These are phyloP conservation scores for Cyberlindnera subsufficiens DNA, from an alignment of 805 yeast species.

Conservation along the genomic window DNA sequence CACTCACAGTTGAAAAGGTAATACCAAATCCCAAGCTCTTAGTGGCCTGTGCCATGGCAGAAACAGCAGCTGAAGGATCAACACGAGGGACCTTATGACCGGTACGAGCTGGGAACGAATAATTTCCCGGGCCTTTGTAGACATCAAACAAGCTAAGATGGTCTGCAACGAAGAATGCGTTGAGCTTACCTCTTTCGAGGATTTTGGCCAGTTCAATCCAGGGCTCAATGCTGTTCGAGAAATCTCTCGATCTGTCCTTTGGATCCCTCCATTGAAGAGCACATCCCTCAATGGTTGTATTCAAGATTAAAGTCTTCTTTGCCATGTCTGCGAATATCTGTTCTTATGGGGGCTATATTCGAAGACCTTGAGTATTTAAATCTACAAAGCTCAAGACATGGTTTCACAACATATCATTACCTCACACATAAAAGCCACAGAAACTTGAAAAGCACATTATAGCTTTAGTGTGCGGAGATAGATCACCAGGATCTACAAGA, in stretches of 20 bases:
- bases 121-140: slow-evolving; percentile 27
- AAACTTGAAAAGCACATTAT: too few relatives aligned
- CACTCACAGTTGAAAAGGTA: slow-evolving; percentile 34
- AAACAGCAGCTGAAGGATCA: slow-evolving; percentile 32
- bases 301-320: slow-evolving; percentile 25
- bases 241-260: slow-evolving; percentile 24
- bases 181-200: slow-evolving; percentile 31
- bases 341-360: too few relatives aligned
- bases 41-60: slow-evolving; percentile 35
- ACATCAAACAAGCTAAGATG: slow-evolving; percentile 33
- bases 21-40: slow-evolving; percentile 30
- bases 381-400: too few relatives aligned
- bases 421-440: too few relatives aligned
- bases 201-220: slow-evolving; percentile 32
- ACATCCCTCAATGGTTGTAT: slow-evolving; percentile 27
- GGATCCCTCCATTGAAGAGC: slow-evolving; percentile 34
- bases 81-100: slow-evolving; percentile 29
- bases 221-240: slow-evolving; percentile 25
- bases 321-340: background rate
- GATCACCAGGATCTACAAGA: too few relatives aligned
- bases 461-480: too few relatives aligned
- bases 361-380: too few relatives aligned
- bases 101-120: slow-evolving; percentile 24
- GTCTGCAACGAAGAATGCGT: slow-evolving; percentile 33
- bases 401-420: too few relatives aligned